Percentiles rank a stretch among this genome's conserved stretches.
Evolutionary conservation across 352 stramenopile species (phyloP).

Genomic region (Saprolegnia diclina): DNA sequence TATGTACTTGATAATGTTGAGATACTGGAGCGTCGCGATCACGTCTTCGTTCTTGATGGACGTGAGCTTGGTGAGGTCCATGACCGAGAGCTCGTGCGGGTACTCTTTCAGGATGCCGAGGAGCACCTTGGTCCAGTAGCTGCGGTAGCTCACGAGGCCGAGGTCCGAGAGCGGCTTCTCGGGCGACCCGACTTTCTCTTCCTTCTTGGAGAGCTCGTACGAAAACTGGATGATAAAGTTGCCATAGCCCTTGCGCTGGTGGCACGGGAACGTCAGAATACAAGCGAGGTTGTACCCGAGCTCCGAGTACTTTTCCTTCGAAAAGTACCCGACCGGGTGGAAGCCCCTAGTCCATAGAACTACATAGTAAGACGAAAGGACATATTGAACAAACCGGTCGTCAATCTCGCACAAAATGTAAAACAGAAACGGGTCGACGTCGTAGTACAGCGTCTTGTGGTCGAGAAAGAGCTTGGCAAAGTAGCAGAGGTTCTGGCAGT

Average conservation of each 20-base stretch:
- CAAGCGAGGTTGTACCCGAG: slow-evolving; percentile 99
- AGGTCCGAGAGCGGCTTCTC: slow-evolving; percentile 99
- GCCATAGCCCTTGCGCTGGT: slow-evolving; percentile 97
- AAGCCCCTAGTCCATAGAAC: slow-evolving; percentile 40
- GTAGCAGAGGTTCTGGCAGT: slow-evolving; percentile 99
- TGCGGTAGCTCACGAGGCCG: slow-evolving; percentile 97
- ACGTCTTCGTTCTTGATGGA: slow-evolving; percentile 98
- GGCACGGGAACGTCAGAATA: slow-evolving; percentile 99
- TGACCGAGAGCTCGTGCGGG: slow-evolving; percentile 87
- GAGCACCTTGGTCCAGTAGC: slow-evolving; percentile 98
- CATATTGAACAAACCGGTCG: slow-evolving; percentile 29
- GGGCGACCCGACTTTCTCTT: slow-evolving; percentile 95
- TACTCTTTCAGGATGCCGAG: slow-evolving; percentile 86
- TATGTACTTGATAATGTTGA: slow-evolving; percentile 97
- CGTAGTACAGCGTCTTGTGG: slow-evolving; percentile 99
- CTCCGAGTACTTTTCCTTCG: slow-evolving; percentile 98
- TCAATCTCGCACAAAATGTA: slow-evolving; percentile 98
- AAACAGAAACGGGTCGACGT: slow-evolving; percentile 99
- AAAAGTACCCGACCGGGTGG: slow-evolving; percentile 98
- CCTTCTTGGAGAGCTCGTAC: slow-evolving; percentile 98
- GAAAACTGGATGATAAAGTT: slow-evolving; percentile 99
- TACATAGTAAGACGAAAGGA: neutral
- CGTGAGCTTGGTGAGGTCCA: slow-evolving; percentile 91
- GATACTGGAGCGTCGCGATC: slow-evolving; percentile 95
- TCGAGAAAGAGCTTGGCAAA: slow-evolving; percentile 99